phyloP scores from a whole-genome alignment of 2,329 filamentous ascomycete genomes.

The Ciborinia camelliae region DNA sequence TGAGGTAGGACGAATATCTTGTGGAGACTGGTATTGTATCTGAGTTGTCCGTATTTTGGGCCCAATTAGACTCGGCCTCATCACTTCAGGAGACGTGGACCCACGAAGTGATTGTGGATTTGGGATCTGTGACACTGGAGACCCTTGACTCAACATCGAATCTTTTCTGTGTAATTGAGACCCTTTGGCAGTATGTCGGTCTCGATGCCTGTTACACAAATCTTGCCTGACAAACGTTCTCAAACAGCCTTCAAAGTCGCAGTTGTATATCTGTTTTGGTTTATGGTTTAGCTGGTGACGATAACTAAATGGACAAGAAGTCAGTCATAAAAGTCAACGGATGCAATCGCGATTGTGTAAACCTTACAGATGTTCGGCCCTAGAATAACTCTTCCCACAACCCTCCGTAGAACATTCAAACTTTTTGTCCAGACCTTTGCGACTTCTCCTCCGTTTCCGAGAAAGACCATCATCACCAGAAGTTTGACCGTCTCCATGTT shows the following conservation, averaged over 20 bases:
- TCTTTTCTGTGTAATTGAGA: slow-evolving; percentile 75
- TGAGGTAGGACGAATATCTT: slow-evolving; percentile 31
- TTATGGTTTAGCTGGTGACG: slow-evolving; percentile 94
- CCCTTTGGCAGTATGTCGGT: slow-evolving; percentile 75
- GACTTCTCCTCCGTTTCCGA: slow-evolving; percentile 63
- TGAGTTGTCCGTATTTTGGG: slow-evolving; percentile 32
- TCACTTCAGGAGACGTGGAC: slow-evolving; percentile 36
- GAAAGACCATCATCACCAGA: slow-evolving; percentile 37
- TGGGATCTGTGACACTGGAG: slow-evolving; percentile 32
- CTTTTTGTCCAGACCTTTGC: slow-evolving; percentile 75
- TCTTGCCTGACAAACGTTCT: slow-evolving; percentile 92
- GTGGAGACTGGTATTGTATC: slow-evolving; percentile 36
- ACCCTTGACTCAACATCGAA: slow-evolving; percentile 51
- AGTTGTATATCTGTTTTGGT: slow-evolving; percentile 91
- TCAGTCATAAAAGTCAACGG: slow-evolving; percentile 16
- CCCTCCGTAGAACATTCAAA: slow-evolving; percentile 81
- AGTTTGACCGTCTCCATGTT: slow-evolving; percentile 32
- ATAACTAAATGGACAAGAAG: slow-evolving; percentile 48
- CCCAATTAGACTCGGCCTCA: slow-evolving; percentile 29
- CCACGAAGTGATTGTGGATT: slow-evolving; percentile 30
- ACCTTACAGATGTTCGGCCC: slow-evolving; percentile 87
- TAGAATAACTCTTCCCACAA: slow-evolving; percentile 93
- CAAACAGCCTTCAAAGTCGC: slow-evolving; percentile 86
- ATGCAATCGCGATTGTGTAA: not conserved
- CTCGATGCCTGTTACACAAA: slow-evolving; percentile 79